These are phyloP conservation scores for Strobilomyces dryophilus DNA, from an alignment of 768 basidiomycete species.

Conservation along the genomic window DNA sequence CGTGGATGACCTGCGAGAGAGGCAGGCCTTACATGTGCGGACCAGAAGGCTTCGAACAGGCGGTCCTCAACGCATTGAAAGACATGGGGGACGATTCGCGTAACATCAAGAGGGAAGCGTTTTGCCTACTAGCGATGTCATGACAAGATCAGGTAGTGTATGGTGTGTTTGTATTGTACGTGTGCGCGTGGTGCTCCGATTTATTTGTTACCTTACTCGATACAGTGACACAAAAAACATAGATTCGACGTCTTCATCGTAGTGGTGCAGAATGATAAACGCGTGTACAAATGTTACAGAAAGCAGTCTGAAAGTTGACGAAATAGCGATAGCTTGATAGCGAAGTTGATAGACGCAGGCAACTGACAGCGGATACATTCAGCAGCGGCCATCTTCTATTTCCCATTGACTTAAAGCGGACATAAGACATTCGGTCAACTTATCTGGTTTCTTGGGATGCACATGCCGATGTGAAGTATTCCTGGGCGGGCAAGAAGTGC, in stretches of 20 bases:
- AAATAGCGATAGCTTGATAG: not conserved
- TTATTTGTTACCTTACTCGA: not conserved
- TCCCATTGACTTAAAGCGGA: constrained; percentile 8
- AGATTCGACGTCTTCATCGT: too few species aligned
- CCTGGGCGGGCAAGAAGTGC: constrained; percentile 20
- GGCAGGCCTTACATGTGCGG: constrained; percentile 48
- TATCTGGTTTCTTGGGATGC: not conserved
- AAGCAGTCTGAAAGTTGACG: not conserved
- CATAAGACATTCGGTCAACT: not conserved
- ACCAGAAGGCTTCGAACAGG: constrained; percentile 42
- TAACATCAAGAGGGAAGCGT: constrained; percentile 38
- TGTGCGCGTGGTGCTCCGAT: too few species aligned
- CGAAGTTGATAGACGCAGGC: too few species aligned
- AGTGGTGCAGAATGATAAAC: not conserved
- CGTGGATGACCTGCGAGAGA: constrained; percentile 15
- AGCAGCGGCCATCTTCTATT: constrained; percentile 19
- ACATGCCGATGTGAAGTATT: constrained; percentile 16
- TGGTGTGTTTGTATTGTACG: not conserved
- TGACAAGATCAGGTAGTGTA: not conserved
- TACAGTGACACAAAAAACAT: too few species aligned
- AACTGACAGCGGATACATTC: not conserved
- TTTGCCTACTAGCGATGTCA: constrained; percentile 35
- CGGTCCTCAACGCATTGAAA: constrained; percentile 31
- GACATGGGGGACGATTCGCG: constrained; percentile 33
- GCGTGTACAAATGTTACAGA: not conserved